Conservation (phyloP, 345 rosid species). For the Pistacia integerrima region DNA sequence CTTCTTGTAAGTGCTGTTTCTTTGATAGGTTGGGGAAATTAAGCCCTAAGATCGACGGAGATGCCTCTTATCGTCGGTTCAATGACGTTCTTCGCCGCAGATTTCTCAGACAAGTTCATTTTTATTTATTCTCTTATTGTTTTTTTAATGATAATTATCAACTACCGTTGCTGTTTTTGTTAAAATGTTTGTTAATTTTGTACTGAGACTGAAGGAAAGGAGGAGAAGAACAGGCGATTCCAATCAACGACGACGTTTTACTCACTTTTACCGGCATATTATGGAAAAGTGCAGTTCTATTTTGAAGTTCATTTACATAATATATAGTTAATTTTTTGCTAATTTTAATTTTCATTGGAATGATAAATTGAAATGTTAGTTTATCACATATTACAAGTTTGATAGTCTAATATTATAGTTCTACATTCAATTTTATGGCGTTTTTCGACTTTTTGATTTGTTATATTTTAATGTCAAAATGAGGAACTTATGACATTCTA, state of each 20-base stretch:
- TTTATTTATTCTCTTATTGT: neutral
- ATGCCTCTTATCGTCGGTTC: slow-evolving; percentile 55
- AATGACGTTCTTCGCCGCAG: slow-evolving; percentile 68
- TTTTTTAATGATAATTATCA: neutral
- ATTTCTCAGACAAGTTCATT: slow-evolving; percentile 79
- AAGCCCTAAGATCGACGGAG: slow-evolving; percentile 38
- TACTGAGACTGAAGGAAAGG: slow-evolving; percentile 59
- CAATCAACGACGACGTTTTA: slow-evolving; percentile 32
- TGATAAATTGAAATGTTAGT: too few species aligned
- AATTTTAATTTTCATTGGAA: too few species aligned
- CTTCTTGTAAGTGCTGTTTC: slow-evolving; percentile 87
- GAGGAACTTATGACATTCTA: too few species aligned
- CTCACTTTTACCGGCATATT: slow-evolving; percentile 52
- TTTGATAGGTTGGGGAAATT: slow-evolving; percentile 72
- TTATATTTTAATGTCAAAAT: too few species aligned
- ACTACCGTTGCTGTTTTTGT: neutral
- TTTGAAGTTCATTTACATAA: neutral
- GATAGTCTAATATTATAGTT: too few species aligned
- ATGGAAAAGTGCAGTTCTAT: neutral
- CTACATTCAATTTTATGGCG: too few species aligned
- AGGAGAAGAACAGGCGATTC: slow-evolving; percentile 36
- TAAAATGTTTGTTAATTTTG: slow-evolving; percentile 14
- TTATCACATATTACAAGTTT: too few species aligned
- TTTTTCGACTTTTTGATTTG: too few species aligned
- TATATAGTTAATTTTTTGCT: neutral